phyloP scores from a whole-genome alignment of 371 early-diverging fungal genomes.

The Apophysomyces variabilis region DNA sequence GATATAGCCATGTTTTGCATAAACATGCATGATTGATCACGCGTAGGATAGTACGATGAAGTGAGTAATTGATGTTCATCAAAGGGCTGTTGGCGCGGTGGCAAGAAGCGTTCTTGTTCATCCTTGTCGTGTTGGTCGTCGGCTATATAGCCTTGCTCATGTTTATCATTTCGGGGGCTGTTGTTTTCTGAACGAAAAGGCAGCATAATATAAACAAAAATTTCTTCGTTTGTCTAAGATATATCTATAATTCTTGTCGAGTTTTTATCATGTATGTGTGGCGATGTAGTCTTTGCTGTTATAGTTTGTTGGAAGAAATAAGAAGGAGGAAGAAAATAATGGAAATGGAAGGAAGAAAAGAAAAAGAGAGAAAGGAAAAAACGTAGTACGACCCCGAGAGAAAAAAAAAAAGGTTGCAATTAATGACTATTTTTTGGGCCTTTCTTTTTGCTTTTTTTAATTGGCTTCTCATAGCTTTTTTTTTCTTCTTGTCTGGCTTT shows the following conservation, averaged over 20 bases:
- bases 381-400: constrained; percentile 1
- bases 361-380: constrained; percentile 1
- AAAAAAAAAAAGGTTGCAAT: neutral
- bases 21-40: constrained; percentile 6
- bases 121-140: neutral
- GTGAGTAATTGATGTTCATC: neutral
- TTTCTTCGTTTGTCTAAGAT: neutral
- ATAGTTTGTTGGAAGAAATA: neutral
- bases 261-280: neutral
- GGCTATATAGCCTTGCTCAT: neutral
- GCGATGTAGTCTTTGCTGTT: neutral
- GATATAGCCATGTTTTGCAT: constrained; percentile 6
- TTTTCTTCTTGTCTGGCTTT: neutral
- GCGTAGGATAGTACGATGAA: neutral
- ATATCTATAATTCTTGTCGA: neutral
- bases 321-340: neutral
- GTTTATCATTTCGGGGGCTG: neutral
- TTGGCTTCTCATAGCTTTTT: neutral
- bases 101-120: neutral
- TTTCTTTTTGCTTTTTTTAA: neutral
- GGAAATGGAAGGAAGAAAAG: neutral
- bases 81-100: neutral
- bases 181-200: constrained; percentile 4
- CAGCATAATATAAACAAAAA: constrained; percentile 10
- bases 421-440: neutral